phyloP scores from a whole-genome alignment of 169 alveolate species.

The Eimeria tenella region DNA sequence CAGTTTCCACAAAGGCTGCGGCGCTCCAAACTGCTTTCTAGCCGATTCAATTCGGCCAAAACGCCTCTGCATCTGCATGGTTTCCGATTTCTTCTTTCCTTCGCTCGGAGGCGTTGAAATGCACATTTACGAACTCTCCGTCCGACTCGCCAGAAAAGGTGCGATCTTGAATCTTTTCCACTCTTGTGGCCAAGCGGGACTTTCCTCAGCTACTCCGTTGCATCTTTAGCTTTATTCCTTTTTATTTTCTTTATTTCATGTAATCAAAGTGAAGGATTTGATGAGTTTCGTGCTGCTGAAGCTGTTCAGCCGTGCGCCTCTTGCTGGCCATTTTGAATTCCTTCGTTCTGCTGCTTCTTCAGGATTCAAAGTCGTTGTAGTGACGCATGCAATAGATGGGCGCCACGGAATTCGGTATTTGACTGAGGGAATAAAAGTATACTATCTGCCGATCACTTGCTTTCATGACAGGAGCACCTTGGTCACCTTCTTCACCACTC shows the following conservation, averaged over 20 bases:
- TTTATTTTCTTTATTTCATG: too few species aligned
- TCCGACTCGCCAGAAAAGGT: constrained; percentile 1
- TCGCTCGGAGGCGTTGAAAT: constrained; percentile 99
- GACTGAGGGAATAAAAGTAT: constrained; percentile 98
- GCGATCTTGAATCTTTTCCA: background rate
- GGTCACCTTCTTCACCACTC: constrained; percentile 82
- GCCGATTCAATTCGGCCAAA: background rate
- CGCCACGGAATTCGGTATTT: constrained; percentile 98
- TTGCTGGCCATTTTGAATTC: background rate
- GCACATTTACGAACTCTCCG: constrained; percentile 97
- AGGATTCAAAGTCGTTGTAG: constrained; percentile 98
- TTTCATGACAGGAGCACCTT: constrained; percentile 88
- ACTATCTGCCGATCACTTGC: constrained; percentile 95
- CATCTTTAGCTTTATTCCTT: too few species aligned
- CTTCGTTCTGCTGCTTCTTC: constrained; percentile 22
- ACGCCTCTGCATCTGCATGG: constrained; percentile 82
- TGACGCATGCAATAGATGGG: constrained; percentile 94
- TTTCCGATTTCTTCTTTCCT: constrained; percentile 85
- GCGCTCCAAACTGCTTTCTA: background rate
- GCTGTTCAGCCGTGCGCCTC: background rate
- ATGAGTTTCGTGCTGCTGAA: background rate
- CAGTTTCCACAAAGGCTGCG: background rate
- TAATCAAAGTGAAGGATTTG: too few species aligned
- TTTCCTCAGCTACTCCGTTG: too few species aligned
- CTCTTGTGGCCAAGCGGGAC: background rate